Evolutionary conservation across 202 grass and related monocot species (phyloP), one percentile per base, ranked within the genome.

Genomic region (Setaria viridis): DNA sequence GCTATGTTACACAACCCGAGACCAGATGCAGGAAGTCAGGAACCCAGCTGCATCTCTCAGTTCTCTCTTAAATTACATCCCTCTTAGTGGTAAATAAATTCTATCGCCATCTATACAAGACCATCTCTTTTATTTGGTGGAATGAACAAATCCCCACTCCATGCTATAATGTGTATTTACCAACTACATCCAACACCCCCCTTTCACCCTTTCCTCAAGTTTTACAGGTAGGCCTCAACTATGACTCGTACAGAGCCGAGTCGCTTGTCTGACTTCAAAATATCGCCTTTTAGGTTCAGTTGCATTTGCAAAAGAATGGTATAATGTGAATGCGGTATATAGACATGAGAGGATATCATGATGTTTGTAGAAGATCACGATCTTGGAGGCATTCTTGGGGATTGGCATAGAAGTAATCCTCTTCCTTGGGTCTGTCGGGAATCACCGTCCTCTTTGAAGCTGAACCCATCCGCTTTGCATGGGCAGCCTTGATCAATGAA

Each of bases 331-430:
- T 72, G 71, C 0, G 72, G 32, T 59, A 88, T 81, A 88, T 91
- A 88, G 80, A 85, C 80, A 79, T 62, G 50, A 75, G 58, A 67
- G 64, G 54, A 78, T 60, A 91, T 93, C 80, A 94, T 65, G 66
- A 93, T 65, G 58, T 81, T 29, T 35, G 80, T 25, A 73, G 35
- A 33, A 84, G 69, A 75, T 91, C 74, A 19, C 51, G 68, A 67
- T 82, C 86, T 77, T 70, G 88, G 33, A 99, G 84, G 70, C 97
- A 99, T 77, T 99, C 97, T 42, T 99, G 85, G 57, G 97, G 94
- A 83, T 99, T 99, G 9, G 97, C 89, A 85, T 94, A 99, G 78
- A 94, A 99, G 78, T 94, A 99, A 60, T 94, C 87, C 80, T 99
- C 97, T 86, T 99, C 97, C 89, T 99, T 99, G 65, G 97, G 97